Evolutionary conservation across 2,329 filamentous ascomycete genomes (phyloP).

Genomic region (Canariomyces notabilis): DNA sequence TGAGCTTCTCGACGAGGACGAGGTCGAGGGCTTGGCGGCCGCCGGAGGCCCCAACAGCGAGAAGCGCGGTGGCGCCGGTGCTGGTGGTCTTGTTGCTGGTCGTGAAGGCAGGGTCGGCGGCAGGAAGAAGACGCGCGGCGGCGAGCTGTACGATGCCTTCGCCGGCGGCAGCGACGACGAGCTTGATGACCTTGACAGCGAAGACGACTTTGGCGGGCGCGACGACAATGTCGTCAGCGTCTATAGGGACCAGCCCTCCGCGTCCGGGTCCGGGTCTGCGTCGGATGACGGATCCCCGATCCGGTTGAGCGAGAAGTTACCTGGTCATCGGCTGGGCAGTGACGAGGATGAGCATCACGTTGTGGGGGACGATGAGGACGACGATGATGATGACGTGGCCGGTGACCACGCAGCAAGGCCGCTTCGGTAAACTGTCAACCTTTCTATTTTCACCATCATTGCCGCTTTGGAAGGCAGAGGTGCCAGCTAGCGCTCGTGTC

Average conservation of each 20-base stretch:
- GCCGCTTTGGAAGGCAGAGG: too few relatives aligned
- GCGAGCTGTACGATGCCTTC: slow-evolving; percentile 96
- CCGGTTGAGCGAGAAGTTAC: slow-evolving; percentile 28
- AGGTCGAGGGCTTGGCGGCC: slow-evolving; percentile 51
- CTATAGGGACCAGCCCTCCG: slow-evolving; percentile 29
- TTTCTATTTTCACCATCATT: too few relatives aligned
- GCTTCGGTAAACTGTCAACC: slow-evolving; percentile 8
- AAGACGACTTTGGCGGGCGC: slow-evolving; percentile 35
- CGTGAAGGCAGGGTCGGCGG: slow-evolving; percentile 30
- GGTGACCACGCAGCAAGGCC: slow-evolving; percentile 16
- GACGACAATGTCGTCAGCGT: slow-evolving; percentile 43
- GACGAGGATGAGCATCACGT: slow-evolving; percentile 44
- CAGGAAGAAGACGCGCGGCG: slow-evolving; percentile 59
- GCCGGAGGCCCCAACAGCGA: slow-evolving; percentile 27
- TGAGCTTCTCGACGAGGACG: slow-evolving; percentile 81
- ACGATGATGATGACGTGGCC: slow-evolving; percentile 22
- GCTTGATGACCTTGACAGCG: too few relatives aligned
- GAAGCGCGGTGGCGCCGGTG: slow-evolving; percentile 35
- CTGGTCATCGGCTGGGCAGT: slow-evolving; percentile 23
- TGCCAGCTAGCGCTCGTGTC: too few relatives aligned
- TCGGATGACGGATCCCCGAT: slow-evolving; percentile 15
- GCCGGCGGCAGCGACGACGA: slow-evolving; percentile 80
- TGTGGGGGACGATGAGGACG: slow-evolving; percentile 42
- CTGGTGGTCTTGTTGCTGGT: slow-evolving; percentile 24
- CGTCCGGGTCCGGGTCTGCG: slow-evolving; percentile 10